Evolutionary conservation across 306 rosid genomes (phyloP).

Genomic region (Mimosa bimucronata): DNA sequence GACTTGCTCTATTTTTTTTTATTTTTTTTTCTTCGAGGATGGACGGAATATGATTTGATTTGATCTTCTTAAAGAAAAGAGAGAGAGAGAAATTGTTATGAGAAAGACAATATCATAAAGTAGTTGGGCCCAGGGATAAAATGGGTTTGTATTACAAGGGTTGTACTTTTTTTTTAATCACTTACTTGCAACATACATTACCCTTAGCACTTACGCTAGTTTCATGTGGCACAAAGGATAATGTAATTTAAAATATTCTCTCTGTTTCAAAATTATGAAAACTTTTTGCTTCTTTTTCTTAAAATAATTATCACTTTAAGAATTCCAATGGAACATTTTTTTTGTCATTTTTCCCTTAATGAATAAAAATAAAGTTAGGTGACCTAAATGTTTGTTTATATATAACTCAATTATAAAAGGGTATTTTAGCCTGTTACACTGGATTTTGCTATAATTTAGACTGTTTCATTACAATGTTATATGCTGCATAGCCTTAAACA

Average conservation of each 20-base stretch:
- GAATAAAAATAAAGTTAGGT: neutral
- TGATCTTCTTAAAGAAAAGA: conserved; percentile 28
- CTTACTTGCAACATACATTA: too few species aligned
- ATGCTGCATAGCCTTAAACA: neutral
- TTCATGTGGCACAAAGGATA: neutral
- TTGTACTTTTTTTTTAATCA: too few species aligned
- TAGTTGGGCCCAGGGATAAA: neutral
- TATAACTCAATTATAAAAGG: neutral
- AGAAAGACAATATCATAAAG: neutral
- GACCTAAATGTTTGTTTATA: neutral
- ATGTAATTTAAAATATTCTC: too few species aligned
- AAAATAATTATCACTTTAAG: neutral
- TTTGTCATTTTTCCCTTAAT: neutral
- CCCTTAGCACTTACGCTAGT: neutral
- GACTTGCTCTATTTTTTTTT: conserved; percentile 7
- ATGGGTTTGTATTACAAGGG: neutral
- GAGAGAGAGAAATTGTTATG: conserved; percentile 11
- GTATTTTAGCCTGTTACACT: too few species aligned
- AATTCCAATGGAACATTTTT: too few species aligned
- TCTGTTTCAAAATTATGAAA: too few species aligned
- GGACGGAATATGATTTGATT: conserved; percentile 25
- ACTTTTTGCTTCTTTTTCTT: neutral
- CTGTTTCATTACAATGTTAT: too few species aligned
- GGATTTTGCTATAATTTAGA: too few species aligned
- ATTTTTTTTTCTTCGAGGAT: neutral